Evolutionary conservation across 2,329 filamentous ascomycete species (phyloP).

Genomic region (Calonectria hongkongensis): DNA sequence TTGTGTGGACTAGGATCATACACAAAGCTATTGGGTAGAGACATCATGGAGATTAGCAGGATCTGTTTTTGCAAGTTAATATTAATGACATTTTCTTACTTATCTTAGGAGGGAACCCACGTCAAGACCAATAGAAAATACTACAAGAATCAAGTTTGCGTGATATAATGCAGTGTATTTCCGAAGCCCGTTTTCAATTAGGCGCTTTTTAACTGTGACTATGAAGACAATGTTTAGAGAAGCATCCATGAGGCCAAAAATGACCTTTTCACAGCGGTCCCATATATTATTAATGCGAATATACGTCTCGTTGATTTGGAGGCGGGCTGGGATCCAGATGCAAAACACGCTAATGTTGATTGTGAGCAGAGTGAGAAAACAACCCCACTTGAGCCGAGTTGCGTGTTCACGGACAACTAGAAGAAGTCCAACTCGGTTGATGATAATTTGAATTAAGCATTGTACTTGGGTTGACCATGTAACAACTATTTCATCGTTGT

Average conservation of each 20-base stretch:
- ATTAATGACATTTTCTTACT: background rate
- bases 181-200: slow-evolving; percentile 67
- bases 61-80: background rate
- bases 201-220: slow-evolving; percentile 63
- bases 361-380: slow-evolving; percentile 62
- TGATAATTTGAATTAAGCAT: slow-evolving; percentile 71
- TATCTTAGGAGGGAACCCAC: background rate
- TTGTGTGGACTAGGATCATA: background rate
- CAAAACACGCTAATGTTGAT: slow-evolving; percentile 70
- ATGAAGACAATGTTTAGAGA: slow-evolving; percentile 68
- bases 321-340: slow-evolving; percentile 70
- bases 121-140: slow-evolving; percentile 21
- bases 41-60: slow-evolving; percentile 30
- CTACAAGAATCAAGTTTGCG: slow-evolving; percentile 8
- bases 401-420: slow-evolving; percentile 60
- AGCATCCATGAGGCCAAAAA: slow-evolving; percentile 68
- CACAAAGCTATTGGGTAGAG: slow-evolving; percentile 30
- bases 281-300: slow-evolving; percentile 66
- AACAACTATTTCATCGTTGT: slow-evolving; percentile 46
- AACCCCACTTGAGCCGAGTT: slow-evolving; percentile 64
- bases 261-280: slow-evolving; percentile 69
- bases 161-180: slow-evolving; percentile 68
- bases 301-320: slow-evolving; percentile 61
- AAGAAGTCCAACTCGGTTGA: slow-evolving; percentile 69
- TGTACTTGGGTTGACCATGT: slow-evolving; percentile 61